Evolutionary conservation across 345 rosid species (phyloP).

Genomic region (Arabis hirsuta): DNA sequence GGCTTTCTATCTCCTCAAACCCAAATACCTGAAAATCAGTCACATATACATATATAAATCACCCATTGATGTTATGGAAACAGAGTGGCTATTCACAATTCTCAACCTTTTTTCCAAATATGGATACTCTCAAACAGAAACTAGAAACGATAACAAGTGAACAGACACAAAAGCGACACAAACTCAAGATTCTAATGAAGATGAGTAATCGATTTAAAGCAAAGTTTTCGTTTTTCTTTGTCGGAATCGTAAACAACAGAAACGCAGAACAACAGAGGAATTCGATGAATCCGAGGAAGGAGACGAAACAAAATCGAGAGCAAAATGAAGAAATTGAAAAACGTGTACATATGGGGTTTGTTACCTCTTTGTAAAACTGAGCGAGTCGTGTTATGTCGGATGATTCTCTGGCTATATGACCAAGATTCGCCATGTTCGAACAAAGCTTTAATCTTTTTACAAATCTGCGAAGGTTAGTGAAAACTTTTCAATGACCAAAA

Average conservation of each 20-base stretch:
- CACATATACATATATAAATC: no score
- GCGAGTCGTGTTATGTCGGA: conserved; percentile 74
- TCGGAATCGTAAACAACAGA: background rate
- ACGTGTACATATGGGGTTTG: background rate
- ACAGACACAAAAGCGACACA: background rate
- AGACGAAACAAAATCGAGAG: background rate
- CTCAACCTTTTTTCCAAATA: no score
- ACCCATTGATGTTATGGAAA: background rate
- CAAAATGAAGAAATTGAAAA: background rate
- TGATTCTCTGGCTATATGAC: conserved; percentile 89
- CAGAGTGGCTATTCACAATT: background rate
- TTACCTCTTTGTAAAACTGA: conserved; percentile 77
- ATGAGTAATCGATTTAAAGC: no score
- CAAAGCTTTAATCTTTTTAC: no score
- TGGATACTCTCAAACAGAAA: no score
- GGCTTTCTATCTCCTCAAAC: conserved; percentile 75
- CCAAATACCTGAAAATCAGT: conserved; percentile 61
- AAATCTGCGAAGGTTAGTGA: no score
- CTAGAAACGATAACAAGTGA: background rate
- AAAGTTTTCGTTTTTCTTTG: no score
- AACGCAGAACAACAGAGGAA: background rate
- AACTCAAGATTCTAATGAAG: conserved; percentile 11
- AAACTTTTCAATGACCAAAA: no score
- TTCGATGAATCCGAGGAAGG: background rate
- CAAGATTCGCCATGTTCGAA: conserved; percentile 56